Base-by-base conservation (phyloP, 495 filamentous ascomycete genomes). In the Xylaria sp. region DNA sequence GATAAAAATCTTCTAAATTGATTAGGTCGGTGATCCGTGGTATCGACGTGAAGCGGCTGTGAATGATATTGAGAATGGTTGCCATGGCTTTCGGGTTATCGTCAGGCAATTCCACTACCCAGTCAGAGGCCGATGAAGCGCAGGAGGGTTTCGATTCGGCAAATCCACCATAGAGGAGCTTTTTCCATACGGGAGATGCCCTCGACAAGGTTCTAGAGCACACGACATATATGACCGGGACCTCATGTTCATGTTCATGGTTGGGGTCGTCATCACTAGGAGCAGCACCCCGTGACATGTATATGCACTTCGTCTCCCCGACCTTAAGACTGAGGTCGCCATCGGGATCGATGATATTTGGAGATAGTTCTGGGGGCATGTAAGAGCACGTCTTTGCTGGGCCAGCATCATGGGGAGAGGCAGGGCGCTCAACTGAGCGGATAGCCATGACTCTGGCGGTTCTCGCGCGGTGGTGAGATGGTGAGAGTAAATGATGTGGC, bases 121-220 rank as follows among this genome's bases (percentile, higher is more conserved):
- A 73, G 12, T 73, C 62, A 26, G 40, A 33, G 26, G 62, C 62
- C 8, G 53, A 40, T 21, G 37, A 35, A n/a, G 33, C 61, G 14
- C 12, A 37, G 11, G 62, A 61, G 48, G 43, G 67, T 31, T 46
- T 41, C 17, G 61, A 67, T 65, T 73, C 72, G 4, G 68, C 43
- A 31, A 62, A 73, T 21, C 53, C 55, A 26, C 73, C 73, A 35
- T 64, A 73, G 4, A 75, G 70, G 21, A 75, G 33, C 19, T 2
- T 48, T 57, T 73, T 72, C 67, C 52, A 75, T 6, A 72, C 67
- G 21, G 46, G 70, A 57, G 70, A 75, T 19, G 67, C 67, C 53
- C 73, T 67, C 31, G 73, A 62, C 2, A 75, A 46, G 5, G 70
- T 64, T 29, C 48, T 75, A 9, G 73, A 61, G 62, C 73, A 75